A percentile compares a stretch with the other conserved stretches of the same genome.
phyloP scores from a whole-genome alignment of 345 rosid species.

The Citrus australasica region DNA sequence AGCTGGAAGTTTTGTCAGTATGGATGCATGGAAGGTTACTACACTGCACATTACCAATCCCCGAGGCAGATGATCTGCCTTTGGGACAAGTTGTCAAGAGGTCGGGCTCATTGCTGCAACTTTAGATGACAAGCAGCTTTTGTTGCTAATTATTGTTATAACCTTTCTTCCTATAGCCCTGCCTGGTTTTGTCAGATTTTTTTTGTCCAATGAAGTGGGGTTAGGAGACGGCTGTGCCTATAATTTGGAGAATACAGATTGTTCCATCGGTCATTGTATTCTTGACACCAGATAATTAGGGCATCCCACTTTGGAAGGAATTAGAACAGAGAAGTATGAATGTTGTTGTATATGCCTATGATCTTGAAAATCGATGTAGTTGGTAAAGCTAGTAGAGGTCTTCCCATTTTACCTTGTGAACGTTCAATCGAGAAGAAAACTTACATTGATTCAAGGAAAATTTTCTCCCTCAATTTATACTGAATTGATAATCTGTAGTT shows the following conservation, averaged over 20 bases:
- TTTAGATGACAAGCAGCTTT: slow-evolving; percentile 51
- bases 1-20: slow-evolving; percentile 95
- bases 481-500: background rate
- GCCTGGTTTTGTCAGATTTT: background rate
- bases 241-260: background rate
- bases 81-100: slow-evolving; percentile 84
- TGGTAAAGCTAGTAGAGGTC: background rate
- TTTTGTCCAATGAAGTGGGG: background rate
- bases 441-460: background rate
- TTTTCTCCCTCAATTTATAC: background rate
- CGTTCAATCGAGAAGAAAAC: background rate
- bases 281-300: slow-evolving; percentile 3
- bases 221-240: background rate
- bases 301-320: background rate
- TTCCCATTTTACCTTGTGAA: background rate
- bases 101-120: slow-evolving; percentile 77
- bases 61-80: slow-evolving; percentile 90
- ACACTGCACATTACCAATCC: slow-evolving; percentile 94
- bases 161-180: background rate
- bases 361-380: background rate
- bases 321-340: background rate
- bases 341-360: background rate
- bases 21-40: slow-evolving; percentile 85
- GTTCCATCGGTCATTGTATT: background rate
- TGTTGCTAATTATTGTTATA: background rate